Conservation (phyloP, 2,329 filamentous ascomycete species). For the Talaromyces sp. region DNA sequence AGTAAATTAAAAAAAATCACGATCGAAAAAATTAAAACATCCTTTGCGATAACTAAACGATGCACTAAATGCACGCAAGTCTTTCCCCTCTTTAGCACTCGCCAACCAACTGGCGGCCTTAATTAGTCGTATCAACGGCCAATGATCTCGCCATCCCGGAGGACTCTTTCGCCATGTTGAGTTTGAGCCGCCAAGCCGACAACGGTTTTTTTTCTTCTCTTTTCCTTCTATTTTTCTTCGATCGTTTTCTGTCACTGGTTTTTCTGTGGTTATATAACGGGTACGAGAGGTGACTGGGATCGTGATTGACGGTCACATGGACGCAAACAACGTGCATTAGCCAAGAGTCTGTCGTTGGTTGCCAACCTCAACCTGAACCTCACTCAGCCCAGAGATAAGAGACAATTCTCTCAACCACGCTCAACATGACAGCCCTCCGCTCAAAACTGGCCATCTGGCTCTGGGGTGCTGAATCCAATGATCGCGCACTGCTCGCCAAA, state of each 20-base stretch:
- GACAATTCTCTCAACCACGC: background rate
- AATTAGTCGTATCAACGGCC: background rate
- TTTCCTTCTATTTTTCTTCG: background rate
- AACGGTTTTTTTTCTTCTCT: background rate
- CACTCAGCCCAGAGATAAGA: background rate
- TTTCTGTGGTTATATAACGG: background rate
- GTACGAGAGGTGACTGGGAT: background rate
- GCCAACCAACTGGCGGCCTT: background rate
- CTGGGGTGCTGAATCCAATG: constrained; percentile 7
- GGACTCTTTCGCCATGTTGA: background rate
- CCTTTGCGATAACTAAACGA: no score
- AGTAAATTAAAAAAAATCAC: no score
- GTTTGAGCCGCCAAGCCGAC: background rate
- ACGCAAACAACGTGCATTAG: background rate
- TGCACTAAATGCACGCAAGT: background rate
- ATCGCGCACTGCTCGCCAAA: constrained; percentile 27
- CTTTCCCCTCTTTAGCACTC: background rate
- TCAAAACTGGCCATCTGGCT: constrained; percentile 8
- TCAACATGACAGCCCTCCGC: constrained; percentile 3
- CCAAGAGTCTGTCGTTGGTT: background rate
- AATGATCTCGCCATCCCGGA: background rate
- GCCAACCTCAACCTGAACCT: background rate
- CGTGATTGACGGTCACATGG: background rate
- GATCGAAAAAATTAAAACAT: background rate
- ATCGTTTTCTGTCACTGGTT: background rate